A percentile compares a stretch with the other conserved stretches of the same genome.
phyloP scores from a whole-genome alignment of 2,329 filamentous ascomycete species.

The Elsinoe fawcettii region DNA sequence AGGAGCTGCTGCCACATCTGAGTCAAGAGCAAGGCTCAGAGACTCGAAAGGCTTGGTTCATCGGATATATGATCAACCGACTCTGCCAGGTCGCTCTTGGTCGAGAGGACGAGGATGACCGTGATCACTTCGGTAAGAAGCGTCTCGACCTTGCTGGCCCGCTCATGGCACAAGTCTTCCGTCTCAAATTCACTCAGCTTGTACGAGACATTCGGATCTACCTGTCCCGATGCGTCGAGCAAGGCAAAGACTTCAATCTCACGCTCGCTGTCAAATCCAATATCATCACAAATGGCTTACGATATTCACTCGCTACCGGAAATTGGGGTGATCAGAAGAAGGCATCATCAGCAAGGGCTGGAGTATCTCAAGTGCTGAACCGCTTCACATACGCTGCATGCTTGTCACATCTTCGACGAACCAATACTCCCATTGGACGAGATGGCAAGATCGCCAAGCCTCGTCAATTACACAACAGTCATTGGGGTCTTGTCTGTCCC shows the following conservation, averaged over 20 bases:
- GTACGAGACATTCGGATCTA: constrained; percentile 87
- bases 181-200: constrained; percentile 81
- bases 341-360: constrained; percentile 85
- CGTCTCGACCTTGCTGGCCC: constrained; percentile 90
- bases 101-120: constrained; percentile 87
- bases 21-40: constrained; percentile 92
- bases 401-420: constrained; percentile 89
- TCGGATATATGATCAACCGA: constrained; percentile 98
- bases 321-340: constrained; percentile 99
- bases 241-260: constrained; percentile 79
- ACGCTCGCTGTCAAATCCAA: constrained; percentile 84
- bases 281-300: constrained; percentile 86
- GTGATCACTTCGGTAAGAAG: constrained; percentile 99
- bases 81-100: constrained; percentile 89
- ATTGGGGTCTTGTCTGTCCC: constrained; percentile 96
- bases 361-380: constrained; percentile 96
- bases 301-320: constrained; percentile 93
- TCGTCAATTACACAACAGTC: constrained; percentile 94
- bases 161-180: constrained; percentile 91
- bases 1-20: constrained; percentile 93
- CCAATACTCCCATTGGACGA: constrained; percentile 94
- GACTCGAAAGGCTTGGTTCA: constrained; percentile 92
- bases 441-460: constrained; percentile 98
- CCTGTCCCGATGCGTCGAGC: constrained; percentile 85
- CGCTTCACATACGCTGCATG: constrained; percentile 96